Evolutionary conservation across 768 basidiomycete genomes (phyloP).

Genomic region (Amanita inopinata): DNA sequence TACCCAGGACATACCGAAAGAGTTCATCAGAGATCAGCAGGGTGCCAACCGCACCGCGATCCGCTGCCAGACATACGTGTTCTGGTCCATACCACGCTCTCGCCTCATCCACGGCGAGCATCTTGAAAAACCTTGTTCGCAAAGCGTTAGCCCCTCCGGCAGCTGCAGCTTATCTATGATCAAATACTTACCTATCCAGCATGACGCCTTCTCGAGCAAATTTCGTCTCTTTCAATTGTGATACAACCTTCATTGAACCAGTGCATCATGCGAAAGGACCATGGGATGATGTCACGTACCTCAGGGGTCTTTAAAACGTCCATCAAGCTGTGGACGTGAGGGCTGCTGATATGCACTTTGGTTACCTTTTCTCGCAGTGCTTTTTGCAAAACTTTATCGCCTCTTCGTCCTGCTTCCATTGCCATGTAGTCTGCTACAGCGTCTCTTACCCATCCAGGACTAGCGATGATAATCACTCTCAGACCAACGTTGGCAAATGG

Average conservation of each 20-base stretch:
- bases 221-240: slow-evolving; percentile 87
- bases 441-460: slow-evolving; percentile 94
- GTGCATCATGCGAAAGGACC: not conserved
- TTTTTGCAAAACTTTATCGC: slow-evolving; percentile 74
- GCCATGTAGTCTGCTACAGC: slow-evolving; percentile 78
- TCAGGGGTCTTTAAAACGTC: slow-evolving; percentile 94
- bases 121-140: slow-evolving; percentile 82
- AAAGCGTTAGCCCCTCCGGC: slow-evolving; percentile 2
- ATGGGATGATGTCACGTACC: slow-evolving; percentile 31
- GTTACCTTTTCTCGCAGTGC: slow-evolving; percentile 76
- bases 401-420: slow-evolving; percentile 67
- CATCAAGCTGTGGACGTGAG: slow-evolving; percentile 92
- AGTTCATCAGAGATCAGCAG: slow-evolving; percentile 91
- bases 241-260: slow-evolving; percentile 39
- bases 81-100: slow-evolving; percentile 98
- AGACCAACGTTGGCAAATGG: slow-evolving; percentile 67
- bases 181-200: slow-evolving; percentile 61
- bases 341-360: slow-evolving; percentile 84
- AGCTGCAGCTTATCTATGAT: not conserved
- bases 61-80: slow-evolving; percentile 85
- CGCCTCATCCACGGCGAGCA: slow-evolving; percentile 90
- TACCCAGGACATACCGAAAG: slow-evolving; percentile 53
- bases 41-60: slow-evolving; percentile 89
- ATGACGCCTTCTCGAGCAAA: slow-evolving; percentile 90
- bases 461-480: slow-evolving; percentile 90